Base-by-base conservation (phyloP, 768 basidiomycete genomes). In the Phlebiopsis gigantea region DNA sequence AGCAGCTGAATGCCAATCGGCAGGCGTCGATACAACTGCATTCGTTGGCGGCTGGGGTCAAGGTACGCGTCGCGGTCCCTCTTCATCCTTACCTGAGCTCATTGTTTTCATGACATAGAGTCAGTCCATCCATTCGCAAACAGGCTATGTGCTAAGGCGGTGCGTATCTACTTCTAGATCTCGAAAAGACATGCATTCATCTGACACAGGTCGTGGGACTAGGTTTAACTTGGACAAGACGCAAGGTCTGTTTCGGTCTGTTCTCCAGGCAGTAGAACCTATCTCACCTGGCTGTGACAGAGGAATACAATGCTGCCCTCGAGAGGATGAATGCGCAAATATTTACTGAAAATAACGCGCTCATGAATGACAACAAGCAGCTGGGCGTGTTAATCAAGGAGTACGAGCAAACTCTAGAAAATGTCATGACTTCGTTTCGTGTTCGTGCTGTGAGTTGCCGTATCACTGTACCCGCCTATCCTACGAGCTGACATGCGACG, bases 281-380 rank as follows among this genome's bases (percentile, higher is more conserved):
- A 6, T 43, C 42, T 49, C 9, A 12, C 15, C 28, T n/a, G n/a
- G n/a, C n/a, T 9, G 29, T 19, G 30, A 17, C 71, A 98, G 97
- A 98, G 73, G 84, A 84, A 57, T 99, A 95, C 65, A 85, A 94
- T 48, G 79, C 83, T 15, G 94, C 97, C 66, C 75, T 99, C 21
- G 94, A 98, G 66, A 81, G 82, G 45, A 92, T 97, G 86, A 95
- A 94, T 61, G 71, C 78, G 4, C 77, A 82, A 47, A 86, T 98
- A 65, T 73, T 80, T 4, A 72, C 80, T 22, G 95, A 99, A 69
- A 99, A 98, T 68, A 87, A 89, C 63, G 72, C 75, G 5, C 75
- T 99, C 43, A 83, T 90, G 64, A 83, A 96, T 63, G 97, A 98
- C 73, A 99, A 98, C 77, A 96, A 97, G 68, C 96, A 98, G 63